Base-by-base conservation (phyloP, 306 rosid species). In the Malus domestica region DNA sequence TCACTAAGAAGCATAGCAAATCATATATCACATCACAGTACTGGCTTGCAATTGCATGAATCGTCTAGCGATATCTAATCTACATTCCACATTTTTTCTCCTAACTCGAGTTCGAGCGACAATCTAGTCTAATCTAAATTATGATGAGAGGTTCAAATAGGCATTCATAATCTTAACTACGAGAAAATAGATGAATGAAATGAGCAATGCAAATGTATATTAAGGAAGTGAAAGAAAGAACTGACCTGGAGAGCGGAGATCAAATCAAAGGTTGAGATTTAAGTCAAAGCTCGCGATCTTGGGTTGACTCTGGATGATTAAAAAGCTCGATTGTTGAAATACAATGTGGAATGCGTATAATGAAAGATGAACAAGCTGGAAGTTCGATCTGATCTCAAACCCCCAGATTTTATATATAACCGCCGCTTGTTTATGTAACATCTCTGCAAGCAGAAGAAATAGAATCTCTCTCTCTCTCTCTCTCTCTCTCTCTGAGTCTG, bases 321-420 rank as follows among this genome's bases (percentile, higher is more conserved):
- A 16, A 49, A 49, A 14, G 54, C 3, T 49, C 3, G 19, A 49
- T 49, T 8, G 19, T 14, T 49, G 54, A 2, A 49, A 49, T 49
- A 49, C 19, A 49, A 49, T 4, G 8, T 5, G 19, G 1, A 49
- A 0, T 49, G 54, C 0, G 54, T 4, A 35, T 33, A 55, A 55
- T 33, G 32, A 13, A 55, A n/a, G 63, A 30, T 6, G 16, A 71
- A 9, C 16, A 49, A 18, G 46, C 1, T 30, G 33, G 44, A 63
- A 1, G 15, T 73, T 12, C 25, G 82, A 83, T 83, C 84, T 76
- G 79, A 80, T 68, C 82, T 45, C 51, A 46, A 32, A 45, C 60
- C 30, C 29, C 62, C 35, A 29, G n/a, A 38, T 38, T 68, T 14
- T 61, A 66, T 60, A 19, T 79, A 67, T 40, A 54, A 42, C 19